phyloP scores from a whole-genome alignment of 2,329 filamentous ascomycete species.

The Laburnicola sp. region DNA sequence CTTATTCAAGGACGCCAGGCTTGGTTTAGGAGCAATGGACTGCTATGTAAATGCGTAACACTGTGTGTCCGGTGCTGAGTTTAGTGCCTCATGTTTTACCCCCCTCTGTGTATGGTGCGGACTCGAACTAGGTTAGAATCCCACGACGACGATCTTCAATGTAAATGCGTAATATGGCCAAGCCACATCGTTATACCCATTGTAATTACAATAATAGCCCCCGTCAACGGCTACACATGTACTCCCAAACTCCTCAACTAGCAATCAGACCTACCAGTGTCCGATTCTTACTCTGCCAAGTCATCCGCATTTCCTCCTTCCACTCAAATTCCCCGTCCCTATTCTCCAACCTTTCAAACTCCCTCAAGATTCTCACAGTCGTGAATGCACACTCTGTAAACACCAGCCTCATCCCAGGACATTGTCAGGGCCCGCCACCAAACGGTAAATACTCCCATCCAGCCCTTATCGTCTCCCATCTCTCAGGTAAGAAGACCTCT shows the following conservation, averaged over 20 bases:
- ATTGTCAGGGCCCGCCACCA: constrained; percentile 15
- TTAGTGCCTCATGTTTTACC: too few species aligned
- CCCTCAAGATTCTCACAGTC: constrained; percentile 4
- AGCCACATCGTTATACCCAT: too few species aligned
- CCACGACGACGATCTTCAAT: too few species aligned
- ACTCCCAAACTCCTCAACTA: not conserved
- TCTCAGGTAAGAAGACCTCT: constrained; percentile 17
- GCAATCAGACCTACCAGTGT: constrained; percentile 4
- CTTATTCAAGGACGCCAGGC: too few species aligned
- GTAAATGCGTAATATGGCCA: too few species aligned
- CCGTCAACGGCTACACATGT: too few species aligned
- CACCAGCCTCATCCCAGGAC: constrained; percentile 14
- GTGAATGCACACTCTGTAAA: constrained; percentile 11
- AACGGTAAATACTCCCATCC: constrained; percentile 20
- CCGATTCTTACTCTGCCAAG: constrained; percentile 18
- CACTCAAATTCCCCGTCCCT: constrained; percentile 13
- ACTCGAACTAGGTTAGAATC: too few species aligned
- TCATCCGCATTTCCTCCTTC: constrained; percentile 21
- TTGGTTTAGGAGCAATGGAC: too few species aligned
- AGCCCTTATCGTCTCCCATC: constrained; percentile 16
- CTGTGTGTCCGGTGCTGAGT: too few species aligned
- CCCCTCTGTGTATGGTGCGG: too few species aligned
- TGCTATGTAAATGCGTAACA: too few species aligned
- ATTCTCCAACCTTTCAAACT: constrained; percentile 13
- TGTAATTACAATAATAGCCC: too few species aligned